Percentiles rank a stretch among this genome's conserved stretches.
Conservation (phyloP, 257 asterid species). For the Plantago major region DNA sequence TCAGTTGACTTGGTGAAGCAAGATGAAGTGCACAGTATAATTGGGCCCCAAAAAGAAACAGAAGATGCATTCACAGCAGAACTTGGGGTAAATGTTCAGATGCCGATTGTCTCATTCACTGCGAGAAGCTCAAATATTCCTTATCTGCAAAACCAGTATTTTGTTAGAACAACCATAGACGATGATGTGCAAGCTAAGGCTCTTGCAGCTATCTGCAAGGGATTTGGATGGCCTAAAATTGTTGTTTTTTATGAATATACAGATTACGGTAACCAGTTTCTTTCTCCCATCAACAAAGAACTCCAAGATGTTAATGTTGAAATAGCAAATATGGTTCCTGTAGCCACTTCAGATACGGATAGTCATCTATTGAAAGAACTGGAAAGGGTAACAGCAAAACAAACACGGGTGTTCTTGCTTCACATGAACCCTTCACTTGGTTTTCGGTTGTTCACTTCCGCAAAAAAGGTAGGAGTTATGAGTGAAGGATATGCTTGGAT, state of each 20-base stretch:
- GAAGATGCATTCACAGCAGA: slow-evolving; percentile 25
- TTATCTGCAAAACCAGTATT: slow-evolving; percentile 9
- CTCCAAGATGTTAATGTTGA: slow-evolving; percentile 25
- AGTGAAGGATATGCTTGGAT: slow-evolving; percentile 61
- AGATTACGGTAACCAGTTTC: slow-evolving; percentile 28
- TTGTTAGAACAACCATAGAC: slow-evolving; percentile 21
- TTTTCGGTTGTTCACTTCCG: slow-evolving; percentile 30
- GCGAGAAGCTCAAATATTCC: slow-evolving; percentile 19
- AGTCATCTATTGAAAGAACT: slow-evolving; percentile 19
- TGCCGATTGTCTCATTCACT: slow-evolving; percentile 34
- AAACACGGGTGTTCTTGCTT: slow-evolving; percentile 37
- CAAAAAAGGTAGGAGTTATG: slow-evolving; percentile 37
- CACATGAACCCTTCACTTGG: slow-evolving; percentile 44
- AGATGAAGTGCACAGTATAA: slow-evolving; percentile 35
- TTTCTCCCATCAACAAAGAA: slow-evolving; percentile 24
- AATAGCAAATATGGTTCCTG: slow-evolving; percentile 11
- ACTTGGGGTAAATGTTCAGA: slow-evolving; percentile 28
- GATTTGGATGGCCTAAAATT: slow-evolving; percentile 40
- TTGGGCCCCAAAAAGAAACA: slow-evolving; percentile 29
- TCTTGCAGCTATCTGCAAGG: slow-evolving; percentile 34
- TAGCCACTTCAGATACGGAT: slow-evolving; percentile 24
- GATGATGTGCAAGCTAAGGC: slow-evolving; percentile 31
- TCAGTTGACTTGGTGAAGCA: slow-evolving; percentile 30
- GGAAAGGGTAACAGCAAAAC: slow-evolving; percentile 15
- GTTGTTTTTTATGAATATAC: slow-evolving; percentile 36